Percentiles rank a stretch among this genome's conserved stretches.
phyloP scores from a whole-genome alignment of 2,329 filamentous ascomycete species.

The Colletotrichum scovillei region DNA sequence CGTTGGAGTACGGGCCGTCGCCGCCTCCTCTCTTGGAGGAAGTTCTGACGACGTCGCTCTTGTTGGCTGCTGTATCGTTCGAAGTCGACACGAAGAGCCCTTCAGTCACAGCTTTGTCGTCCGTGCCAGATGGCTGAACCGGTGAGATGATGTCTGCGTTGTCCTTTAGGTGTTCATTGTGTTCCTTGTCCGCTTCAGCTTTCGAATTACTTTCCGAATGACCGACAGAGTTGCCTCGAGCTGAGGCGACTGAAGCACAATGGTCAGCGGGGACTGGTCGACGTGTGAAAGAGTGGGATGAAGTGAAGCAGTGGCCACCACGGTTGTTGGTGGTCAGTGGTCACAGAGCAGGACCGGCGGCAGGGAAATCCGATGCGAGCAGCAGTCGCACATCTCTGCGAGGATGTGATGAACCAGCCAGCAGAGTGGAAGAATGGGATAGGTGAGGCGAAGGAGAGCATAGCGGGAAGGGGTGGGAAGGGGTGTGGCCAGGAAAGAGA shows the following conservation, averaged over 20 bases:
- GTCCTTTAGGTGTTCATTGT: slow-evolving; percentile 1
- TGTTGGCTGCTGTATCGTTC: not conserved
- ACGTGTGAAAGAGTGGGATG: slow-evolving; percentile 13
- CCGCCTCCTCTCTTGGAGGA: not conserved
- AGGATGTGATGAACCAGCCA: slow-evolving; percentile 30
- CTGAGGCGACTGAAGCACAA: slow-evolving; percentile 9
- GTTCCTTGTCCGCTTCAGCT: slow-evolving; percentile 13
- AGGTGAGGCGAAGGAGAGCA: slow-evolving; percentile 10
- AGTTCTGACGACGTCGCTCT: not conserved
- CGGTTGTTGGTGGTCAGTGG: slow-evolving; percentile 21
- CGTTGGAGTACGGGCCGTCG: not conserved
- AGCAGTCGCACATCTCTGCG: slow-evolving; percentile 20
- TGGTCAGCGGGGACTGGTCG: slow-evolving; percentile 18
- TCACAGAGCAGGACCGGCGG: not conserved
- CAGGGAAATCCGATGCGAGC: slow-evolving; percentile 31
- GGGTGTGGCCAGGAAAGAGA: slow-evolving; percentile 16
- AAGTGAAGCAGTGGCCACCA: slow-evolving; percentile 18
- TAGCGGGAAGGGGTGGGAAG: slow-evolving; percentile 3
- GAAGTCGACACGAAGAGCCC: slow-evolving; percentile 10
- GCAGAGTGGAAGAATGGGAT: not conserved
- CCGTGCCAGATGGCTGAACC: slow-evolving; percentile 20
- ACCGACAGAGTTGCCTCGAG: slow-evolving; percentile 23
- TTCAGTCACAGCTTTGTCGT: slow-evolving; percentile 8
- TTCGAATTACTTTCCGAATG: slow-evolving; percentile 14
- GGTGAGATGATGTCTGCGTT: slow-evolving; percentile 20